Evolutionary conservation across 2,329 filamentous ascomycete genomes (phyloP).

Genomic region (Arthroderma sp.): DNA sequence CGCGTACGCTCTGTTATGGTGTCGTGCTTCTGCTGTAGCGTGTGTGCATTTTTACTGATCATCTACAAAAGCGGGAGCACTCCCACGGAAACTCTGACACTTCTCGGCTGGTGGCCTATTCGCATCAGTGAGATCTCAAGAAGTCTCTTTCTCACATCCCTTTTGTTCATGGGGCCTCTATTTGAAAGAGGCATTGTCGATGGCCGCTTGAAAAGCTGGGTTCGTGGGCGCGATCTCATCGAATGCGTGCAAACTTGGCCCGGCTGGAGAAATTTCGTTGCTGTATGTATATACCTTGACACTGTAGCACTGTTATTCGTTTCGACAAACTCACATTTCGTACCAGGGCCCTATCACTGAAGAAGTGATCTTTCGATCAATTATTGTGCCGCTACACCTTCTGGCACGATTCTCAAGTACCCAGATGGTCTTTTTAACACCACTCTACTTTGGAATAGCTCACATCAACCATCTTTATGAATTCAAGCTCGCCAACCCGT

Average conservation of each 20-base stretch:
- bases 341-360: slow-evolving; percentile 71
- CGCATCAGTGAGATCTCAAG: slow-evolving; percentile 50
- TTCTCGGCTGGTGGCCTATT: slow-evolving; percentile 71
- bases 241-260: slow-evolving; percentile 59
- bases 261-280: slow-evolving; percentile 74
- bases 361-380: slow-evolving; percentile 83
- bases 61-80: slow-evolving; percentile 39
- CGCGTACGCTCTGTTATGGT: slow-evolving; percentile 67
- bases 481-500: slow-evolving; percentile 67
- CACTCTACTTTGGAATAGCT: slow-evolving; percentile 81
- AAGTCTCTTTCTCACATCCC: slow-evolving; percentile 55
- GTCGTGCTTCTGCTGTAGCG: slow-evolving; percentile 56
- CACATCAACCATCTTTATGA: slow-evolving; percentile 96
- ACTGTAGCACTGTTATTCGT: background rate
- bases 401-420: slow-evolving; percentile 46
- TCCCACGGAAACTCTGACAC: slow-evolving; percentile 45
- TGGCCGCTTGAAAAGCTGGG: slow-evolving; percentile 53
- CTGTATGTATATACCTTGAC: slow-evolving; percentile 43
- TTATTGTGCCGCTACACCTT: slow-evolving; percentile 70
- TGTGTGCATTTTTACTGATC: slow-evolving; percentile 55
- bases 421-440: slow-evolving; percentile 63
- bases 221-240: slow-evolving; percentile 42
- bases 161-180: slow-evolving; percentile 73
- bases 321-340: slow-evolving; percentile 5
- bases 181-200: slow-evolving; percentile 68